A percentile compares a stretch with the other conserved stretches of the same genome.
Conservation (phyloP, 345 rosid genomes). For the Durio zibethinus region DNA sequence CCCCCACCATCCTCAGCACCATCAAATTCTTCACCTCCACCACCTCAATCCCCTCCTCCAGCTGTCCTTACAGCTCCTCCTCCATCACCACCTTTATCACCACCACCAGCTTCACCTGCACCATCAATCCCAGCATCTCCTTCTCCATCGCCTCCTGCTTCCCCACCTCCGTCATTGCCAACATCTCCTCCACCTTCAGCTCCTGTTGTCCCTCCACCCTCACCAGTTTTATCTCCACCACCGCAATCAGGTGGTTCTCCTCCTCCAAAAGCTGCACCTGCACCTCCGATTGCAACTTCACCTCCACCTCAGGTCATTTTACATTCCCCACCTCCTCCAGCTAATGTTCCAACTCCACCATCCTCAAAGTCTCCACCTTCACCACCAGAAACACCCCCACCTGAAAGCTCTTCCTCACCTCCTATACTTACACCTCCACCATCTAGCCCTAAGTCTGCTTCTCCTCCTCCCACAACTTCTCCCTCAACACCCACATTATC, state of each 20-base stretch:
- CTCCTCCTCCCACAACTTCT: conserved; percentile 43
- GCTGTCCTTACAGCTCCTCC: neutral
- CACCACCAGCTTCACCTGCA: conserved; percentile 4
- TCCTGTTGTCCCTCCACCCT: conserved; percentile 32
- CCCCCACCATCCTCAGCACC: neutral
- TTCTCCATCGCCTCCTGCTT: conserved; percentile 9
- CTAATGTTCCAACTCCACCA: conserved; percentile 32
- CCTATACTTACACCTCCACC: conserved; percentile 33
- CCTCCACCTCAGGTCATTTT: conserved; percentile 52
- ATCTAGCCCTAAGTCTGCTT: conserved; percentile 32
- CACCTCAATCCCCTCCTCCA: neutral
- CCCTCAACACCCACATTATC: conserved; percentile 38
- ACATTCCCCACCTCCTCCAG: conserved; percentile 52
- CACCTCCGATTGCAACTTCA: conserved; percentile 47
- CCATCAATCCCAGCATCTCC: neutral
- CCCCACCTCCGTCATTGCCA: neutral
- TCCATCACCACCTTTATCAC: conserved; percentile 9
- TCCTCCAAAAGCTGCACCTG: conserved; percentile 42
- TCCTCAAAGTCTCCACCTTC: conserved; percentile 44
- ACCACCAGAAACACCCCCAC: conserved; percentile 27
- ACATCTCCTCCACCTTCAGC: conserved; percentile 13
- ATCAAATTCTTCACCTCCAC: conserved; percentile 9
- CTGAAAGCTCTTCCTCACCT: conserved; percentile 36
- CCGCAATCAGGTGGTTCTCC: conserved; percentile 44
- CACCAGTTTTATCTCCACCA: conserved; percentile 43